These are phyloP conservation scores for Cryptococcus hybrid DNA, from an alignment of 1,284 basidiomycete genomes.

Conservation along the genomic window DNA sequence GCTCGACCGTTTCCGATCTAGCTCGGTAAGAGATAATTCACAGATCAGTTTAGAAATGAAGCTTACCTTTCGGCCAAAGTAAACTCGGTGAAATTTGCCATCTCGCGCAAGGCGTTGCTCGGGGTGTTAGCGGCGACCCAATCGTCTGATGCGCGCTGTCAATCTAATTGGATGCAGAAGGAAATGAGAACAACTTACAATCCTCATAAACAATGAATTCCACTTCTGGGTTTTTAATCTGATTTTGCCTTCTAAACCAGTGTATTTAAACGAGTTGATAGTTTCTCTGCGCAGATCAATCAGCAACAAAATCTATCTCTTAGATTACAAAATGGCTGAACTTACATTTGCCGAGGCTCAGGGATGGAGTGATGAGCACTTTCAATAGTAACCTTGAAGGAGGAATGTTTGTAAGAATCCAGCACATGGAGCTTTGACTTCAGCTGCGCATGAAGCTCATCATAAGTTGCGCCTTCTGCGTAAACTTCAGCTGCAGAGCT, in stretches of 20 bases:
- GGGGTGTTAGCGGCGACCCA: constrained; percentile 18
- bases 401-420: constrained; percentile 63
- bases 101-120: constrained; percentile 53
- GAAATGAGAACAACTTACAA: constrained; percentile 57
- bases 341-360: constrained; percentile 58
- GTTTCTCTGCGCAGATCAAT: constrained; percentile 52
- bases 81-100: constrained; percentile 66
- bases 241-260: constrained; percentile 78
- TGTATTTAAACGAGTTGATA: constrained; percentile 80
- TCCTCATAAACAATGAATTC: constrained; percentile 84
- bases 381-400: constrained; percentile 78
- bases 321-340: not conserved
- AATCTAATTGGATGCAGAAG: too few relatives aligned
- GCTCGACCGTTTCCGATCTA: constrained; percentile 73
- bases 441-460: constrained; percentile 65
- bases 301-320: not conserved
- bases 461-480: constrained; percentile 65
- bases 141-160: constrained; percentile 25
- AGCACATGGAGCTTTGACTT: constrained; percentile 57
- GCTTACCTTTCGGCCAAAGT: constrained; percentile 83
- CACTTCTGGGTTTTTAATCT: constrained; percentile 79
- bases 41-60: not conserved
- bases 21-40: not conserved
- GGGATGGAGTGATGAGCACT: constrained; percentile 74
- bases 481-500: constrained; percentile 78